Evolutionary conservation across 768 basidiomycete species (phyloP).

Genomic region (Lactifluus volemus): DNA sequence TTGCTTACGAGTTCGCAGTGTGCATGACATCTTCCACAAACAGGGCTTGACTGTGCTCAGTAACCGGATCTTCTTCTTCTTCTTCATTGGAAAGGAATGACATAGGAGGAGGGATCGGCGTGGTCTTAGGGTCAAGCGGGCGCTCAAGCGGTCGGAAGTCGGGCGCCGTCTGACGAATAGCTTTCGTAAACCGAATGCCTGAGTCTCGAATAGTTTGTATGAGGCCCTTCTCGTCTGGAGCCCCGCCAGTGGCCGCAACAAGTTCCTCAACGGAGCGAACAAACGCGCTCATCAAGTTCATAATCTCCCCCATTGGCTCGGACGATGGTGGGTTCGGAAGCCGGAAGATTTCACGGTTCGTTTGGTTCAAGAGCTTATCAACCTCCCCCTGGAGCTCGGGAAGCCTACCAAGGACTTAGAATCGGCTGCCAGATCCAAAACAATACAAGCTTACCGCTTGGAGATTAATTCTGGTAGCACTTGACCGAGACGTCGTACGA

Average conservation of each 20-base stretch:
- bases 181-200: slow-evolving; percentile 37
- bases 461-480: slow-evolving; percentile 13
- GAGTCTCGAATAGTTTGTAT: slow-evolving; percentile 43
- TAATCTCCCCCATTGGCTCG: slow-evolving; percentile 47
- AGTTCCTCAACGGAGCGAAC: slow-evolving; percentile 33
- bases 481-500: slow-evolving; percentile 8
- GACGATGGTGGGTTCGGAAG: slow-evolving; percentile 44
- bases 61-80: slow-evolving; percentile 15
- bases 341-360: slow-evolving; percentile 23
- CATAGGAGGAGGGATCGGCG: slow-evolving; percentile 13
- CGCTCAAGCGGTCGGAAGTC: slow-evolving; percentile 42
- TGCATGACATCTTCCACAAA: slow-evolving; percentile 41
- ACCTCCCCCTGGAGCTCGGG: slow-evolving; percentile 54
- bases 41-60: slow-evolving; percentile 22
- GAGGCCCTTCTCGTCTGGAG: slow-evolving; percentile 41
- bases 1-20: slow-evolving; percentile 35
- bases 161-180: slow-evolving; percentile 44
- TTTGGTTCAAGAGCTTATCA: slow-evolving; percentile 31
- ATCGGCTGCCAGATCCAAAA: not conserved
- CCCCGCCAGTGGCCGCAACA: slow-evolving; percentile 34
- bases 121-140: not conserved
- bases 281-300: slow-evolving; percentile 37
- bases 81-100: slow-evolving; percentile 38
- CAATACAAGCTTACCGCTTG: not conserved
- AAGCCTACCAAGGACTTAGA: slow-evolving; percentile 33